Base-by-base conservation (phyloP, 2,329 filamentous ascomycete species). In the Albophoma yamanashiensis region DNA sequence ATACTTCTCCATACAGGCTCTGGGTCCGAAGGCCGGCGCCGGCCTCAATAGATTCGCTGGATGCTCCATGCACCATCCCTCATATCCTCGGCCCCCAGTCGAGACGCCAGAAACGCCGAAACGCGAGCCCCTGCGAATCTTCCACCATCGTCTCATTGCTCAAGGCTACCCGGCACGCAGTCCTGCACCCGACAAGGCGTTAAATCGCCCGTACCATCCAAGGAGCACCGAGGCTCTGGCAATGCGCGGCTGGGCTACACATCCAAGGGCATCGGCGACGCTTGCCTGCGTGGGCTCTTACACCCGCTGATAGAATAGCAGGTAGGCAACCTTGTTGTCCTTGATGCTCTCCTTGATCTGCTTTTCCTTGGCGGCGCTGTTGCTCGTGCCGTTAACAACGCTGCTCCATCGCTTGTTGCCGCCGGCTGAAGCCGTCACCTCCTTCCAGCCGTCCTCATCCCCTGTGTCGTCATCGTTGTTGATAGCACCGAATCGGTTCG, bases 271-370 rank as follows among this genome's bases (percentile, higher is more conserved):
- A 22, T 36, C 20, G 11, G 31, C 7, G 50, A 55, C 20, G 31
- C 50, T 22, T 55, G 31, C 20, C 50, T 22, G 31, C n/a, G n/a
- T n/a, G 6, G 36, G 20, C 31, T 14, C 57, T 69, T 65, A 84
- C 62, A 94, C 83, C 68, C 85, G 86, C 77, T 97, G 89, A 74
- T 99, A 99, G 76, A 99, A 96, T 70, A 99, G 77, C 65, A 99
- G 85, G 75, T 99, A 99, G 4, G 94, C 94, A 61, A 97, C 93
- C 80, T 96, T 96, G 80, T 93, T 96, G 73, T 97, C 93, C 74
- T 91, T 91, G 70, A 89, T 82, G 65, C 76, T 83, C 67, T 86
- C 85, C 73, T 84, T 80, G 71, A 78, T 63, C 73, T 85, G 74
- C 75, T 84, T 80, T 69, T 79, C 65, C 77, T 84, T 81, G 76